phyloP scores from a whole-genome alignment of 164 flowering plant species.

The Stephania yunnanensis region DNA sequence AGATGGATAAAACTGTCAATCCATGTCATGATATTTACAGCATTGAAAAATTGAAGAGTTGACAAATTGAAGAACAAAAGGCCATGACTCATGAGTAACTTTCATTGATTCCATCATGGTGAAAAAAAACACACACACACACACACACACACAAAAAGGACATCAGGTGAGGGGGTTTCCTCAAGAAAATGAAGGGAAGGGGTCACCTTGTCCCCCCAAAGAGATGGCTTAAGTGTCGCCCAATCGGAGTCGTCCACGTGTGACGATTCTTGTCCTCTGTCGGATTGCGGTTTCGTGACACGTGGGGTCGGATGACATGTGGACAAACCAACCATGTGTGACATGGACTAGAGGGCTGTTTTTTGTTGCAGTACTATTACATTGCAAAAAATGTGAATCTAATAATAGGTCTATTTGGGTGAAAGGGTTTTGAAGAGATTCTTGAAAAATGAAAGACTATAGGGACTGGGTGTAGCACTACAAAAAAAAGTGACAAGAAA shows the following conservation, averaged over 20 bases:
- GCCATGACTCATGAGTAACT: background rate
- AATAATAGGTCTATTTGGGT: background rate
- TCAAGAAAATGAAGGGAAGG: background rate
- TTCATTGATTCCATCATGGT: background rate
- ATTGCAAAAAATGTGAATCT: too few relatives aligned
- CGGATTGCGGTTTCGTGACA: background rate
- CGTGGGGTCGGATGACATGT: constrained; percentile 5
- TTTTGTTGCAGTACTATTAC: too few relatives aligned
- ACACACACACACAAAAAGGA: background rate
- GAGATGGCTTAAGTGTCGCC: constrained; percentile 4
- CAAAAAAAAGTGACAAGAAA: background rate
- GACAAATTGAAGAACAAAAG: background rate
- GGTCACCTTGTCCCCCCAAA: constrained; percentile 5
- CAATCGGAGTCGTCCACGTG: constrained; percentile 7
- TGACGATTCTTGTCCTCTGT: background rate
- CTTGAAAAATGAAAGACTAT: background rate
- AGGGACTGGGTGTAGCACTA: background rate
- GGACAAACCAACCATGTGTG: constrained; percentile 3
- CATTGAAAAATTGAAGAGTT: background rate
- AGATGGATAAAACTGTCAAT: background rate
- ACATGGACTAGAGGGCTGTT: constrained; percentile 8
- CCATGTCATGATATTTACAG: background rate
- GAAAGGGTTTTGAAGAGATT: background rate
- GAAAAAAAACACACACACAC: background rate
- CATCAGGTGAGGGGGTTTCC: background rate